Conservation (phyloP, 1,284 basidiomycete genomes). For the Kalmanozyma brasiliensis region DNA sequence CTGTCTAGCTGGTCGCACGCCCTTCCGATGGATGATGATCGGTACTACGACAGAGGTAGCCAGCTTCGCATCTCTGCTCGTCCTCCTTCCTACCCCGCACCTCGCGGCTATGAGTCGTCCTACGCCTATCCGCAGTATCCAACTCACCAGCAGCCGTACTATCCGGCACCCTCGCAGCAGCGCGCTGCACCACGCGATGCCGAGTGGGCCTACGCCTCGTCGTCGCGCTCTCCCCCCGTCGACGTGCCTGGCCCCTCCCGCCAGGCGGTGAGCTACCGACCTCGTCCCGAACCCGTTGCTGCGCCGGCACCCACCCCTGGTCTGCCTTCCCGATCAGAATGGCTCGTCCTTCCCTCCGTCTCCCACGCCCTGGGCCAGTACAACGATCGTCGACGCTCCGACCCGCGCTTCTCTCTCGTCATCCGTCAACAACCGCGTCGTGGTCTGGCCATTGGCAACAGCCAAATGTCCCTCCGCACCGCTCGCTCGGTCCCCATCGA, state of each 20-base stretch:
- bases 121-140: conserved; percentile 3
- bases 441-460: conserved; percentile 45
- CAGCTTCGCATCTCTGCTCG: conserved; percentile 23
- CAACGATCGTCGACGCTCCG: conserved; percentile 16
- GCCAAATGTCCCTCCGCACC: conserved; percentile 45
- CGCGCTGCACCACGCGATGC: conserved; percentile 12
- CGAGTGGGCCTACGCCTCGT: conserved; percentile 14
- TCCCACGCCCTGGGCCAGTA: conserved; percentile 27
- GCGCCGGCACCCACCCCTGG: neutral
- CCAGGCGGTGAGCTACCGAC: conserved; percentile 13
- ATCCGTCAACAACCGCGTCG: conserved; percentile 50
- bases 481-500: conserved; percentile 47
- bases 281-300: neutral
- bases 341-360: conserved; percentile 39
- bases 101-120: neutral
- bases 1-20: conserved; percentile 40
- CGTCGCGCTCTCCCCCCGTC: conserved; percentile 6
- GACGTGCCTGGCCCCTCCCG: neutral
- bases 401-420: conserved; percentile 44
- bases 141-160: too few species aligned
- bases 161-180: conserved; percentile 1
- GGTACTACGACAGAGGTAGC: conserved; percentile 28
- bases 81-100: too few species aligned
- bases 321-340: conserved; percentile 24
- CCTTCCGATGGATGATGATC: conserved; percentile 39